Evolutionary conservation across 768 basidiomycete genomes (phyloP).

Genomic region (Wakefieldia striispora): DNA sequence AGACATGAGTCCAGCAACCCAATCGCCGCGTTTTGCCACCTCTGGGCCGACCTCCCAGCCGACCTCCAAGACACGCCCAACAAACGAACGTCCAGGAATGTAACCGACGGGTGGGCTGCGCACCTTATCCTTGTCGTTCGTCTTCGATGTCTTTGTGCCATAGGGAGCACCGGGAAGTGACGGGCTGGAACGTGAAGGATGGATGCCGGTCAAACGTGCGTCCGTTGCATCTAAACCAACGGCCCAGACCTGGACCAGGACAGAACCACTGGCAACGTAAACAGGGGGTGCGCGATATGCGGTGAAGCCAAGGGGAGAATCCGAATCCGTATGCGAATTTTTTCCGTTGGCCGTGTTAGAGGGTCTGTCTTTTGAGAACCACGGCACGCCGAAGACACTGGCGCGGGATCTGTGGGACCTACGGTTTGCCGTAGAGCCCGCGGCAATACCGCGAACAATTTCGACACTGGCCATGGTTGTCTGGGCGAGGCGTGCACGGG

Average conservation of each 20-base stretch:
- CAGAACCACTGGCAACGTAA: slow-evolving; percentile 63
- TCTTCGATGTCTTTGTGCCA: slow-evolving; percentile 16
- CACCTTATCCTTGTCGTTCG: slow-evolving; percentile 26
- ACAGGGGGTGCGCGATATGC: slow-evolving; percentile 70
- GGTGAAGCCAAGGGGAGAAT: slow-evolving; percentile 59
- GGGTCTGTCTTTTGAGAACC: slow-evolving; percentile 30
- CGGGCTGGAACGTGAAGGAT: slow-evolving; percentile 13
- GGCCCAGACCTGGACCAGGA: slow-evolving; percentile 89
- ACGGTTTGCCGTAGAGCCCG: slow-evolving; percentile 15
- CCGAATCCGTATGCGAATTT: slow-evolving; percentile 6
- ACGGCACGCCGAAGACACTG: slow-evolving; percentile 25
- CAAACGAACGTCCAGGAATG: slow-evolving; percentile 85
- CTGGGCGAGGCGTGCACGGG: slow-evolving; percentile 75
- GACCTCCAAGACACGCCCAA: slow-evolving; percentile 77
- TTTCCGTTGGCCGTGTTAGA: slow-evolving; percentile 11
- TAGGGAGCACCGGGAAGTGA: slow-evolving; percentile 19
- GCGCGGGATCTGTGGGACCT: slow-evolving; percentile 20
- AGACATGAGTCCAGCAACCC: slow-evolving; percentile 82
- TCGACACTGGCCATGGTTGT: slow-evolving; percentile 89
- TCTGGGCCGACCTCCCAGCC: slow-evolving; percentile 63
- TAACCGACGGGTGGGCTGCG: slow-evolving; percentile 51
- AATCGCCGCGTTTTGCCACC: slow-evolving; percentile 72
- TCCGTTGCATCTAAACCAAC: slow-evolving; percentile 81
- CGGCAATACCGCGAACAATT: slow-evolving; percentile 57
- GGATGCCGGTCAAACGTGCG: slow-evolving; percentile 57